Percentiles rank a stretch among this genome's conserved stretches.
Evolutionary conservation across 257 asterid genomes (phyloP).

Genomic region (Scutellaria barbata): DNA sequence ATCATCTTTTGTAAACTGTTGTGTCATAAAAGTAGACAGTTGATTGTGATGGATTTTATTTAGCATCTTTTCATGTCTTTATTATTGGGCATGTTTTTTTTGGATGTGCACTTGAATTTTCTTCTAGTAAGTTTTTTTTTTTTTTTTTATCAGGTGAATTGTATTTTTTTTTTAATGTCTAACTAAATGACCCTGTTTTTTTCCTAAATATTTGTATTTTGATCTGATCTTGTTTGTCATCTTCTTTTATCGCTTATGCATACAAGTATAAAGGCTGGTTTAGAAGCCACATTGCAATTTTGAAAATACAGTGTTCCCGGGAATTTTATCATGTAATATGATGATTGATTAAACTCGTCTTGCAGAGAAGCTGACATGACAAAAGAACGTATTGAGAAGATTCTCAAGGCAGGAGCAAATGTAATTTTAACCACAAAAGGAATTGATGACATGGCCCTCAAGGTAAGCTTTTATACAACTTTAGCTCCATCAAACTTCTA

Average conservation of each 20-base stretch:
- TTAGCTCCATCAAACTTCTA: conserved; percentile 5
- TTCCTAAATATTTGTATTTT: background rate
- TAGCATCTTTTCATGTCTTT: conserved; percentile 3
- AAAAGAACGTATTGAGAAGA: conserved; percentile 78
- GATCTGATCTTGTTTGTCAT: conserved; percentile 16
- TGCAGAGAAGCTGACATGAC: conserved; percentile 87
- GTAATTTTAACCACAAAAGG: conserved; percentile 80
- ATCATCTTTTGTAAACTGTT: background rate
- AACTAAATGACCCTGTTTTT: conserved; percentile 10
- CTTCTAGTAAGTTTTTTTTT: background rate
- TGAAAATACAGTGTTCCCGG: background rate
- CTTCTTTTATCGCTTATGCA: conserved; percentile 2
- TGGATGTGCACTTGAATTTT: conserved; percentile 21
- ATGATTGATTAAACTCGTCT: conserved; percentile 14
- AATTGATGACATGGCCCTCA: conserved; percentile 92
- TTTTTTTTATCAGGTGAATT: background rate
- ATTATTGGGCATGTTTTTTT: background rate
- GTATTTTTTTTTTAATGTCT: background rate
- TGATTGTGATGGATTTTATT: background rate
- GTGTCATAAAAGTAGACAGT: background rate
- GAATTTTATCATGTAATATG: background rate
- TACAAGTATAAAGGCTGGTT: background rate
- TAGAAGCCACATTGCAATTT: background rate
- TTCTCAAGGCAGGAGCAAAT: conserved; percentile 86
- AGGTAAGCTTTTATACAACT: conserved; percentile 46